Conservation (phyloP, 228 moss, liverwort and hornwort genomes). For the Sphagnum fallax region DNA sequence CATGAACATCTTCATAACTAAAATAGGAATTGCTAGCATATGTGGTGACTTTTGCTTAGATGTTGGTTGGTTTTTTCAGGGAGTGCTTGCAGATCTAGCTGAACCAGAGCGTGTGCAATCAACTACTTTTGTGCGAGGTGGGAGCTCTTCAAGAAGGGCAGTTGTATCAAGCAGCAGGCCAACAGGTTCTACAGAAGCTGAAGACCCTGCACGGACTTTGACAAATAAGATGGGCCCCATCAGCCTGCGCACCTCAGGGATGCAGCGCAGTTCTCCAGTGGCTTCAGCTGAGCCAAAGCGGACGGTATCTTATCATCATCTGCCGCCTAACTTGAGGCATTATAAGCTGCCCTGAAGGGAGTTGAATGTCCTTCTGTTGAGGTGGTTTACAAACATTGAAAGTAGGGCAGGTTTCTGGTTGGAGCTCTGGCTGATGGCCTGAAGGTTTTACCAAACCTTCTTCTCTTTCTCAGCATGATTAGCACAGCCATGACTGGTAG, state of each 20-base stretch:
- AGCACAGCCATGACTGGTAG: too few relatives aligned
- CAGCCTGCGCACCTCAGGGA: conserved; percentile 83
- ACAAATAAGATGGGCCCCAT: conserved; percentile 74
- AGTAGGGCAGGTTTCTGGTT: conserved; percentile 47
- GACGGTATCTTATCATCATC: conserved; percentile 74
- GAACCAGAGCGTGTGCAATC: conserved; percentile 87
- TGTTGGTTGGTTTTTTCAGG: conserved; percentile 27
- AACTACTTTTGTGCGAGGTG: conserved; percentile 85
- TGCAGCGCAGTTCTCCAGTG: conserved; percentile 86
- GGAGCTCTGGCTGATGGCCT: conserved; percentile 12
- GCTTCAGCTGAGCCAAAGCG: conserved; percentile 91
- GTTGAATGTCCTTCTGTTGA: conserved; percentile 69
- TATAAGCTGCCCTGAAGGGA: conserved; percentile 38
- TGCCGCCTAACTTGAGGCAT: conserved; percentile 21
- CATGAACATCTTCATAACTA: too few relatives aligned
- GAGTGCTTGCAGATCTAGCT: conserved; percentile 53
- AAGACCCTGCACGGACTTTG: conserved; percentile 71
- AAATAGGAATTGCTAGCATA: too few relatives aligned
- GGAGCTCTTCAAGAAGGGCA: conserved; percentile 89
- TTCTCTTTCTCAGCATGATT: too few relatives aligned
- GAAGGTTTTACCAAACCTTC: too few relatives aligned
- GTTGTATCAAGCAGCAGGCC: conserved; percentile 61
- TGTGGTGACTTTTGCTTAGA: too few relatives aligned
- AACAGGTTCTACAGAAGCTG: conserved; percentile 47
- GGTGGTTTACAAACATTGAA: conserved; percentile 40